These are phyloP conservation scores for Cryptosporidium sp. DNA, from an alignment of 169 alveolate genomes.

Conservation along the genomic window DNA sequence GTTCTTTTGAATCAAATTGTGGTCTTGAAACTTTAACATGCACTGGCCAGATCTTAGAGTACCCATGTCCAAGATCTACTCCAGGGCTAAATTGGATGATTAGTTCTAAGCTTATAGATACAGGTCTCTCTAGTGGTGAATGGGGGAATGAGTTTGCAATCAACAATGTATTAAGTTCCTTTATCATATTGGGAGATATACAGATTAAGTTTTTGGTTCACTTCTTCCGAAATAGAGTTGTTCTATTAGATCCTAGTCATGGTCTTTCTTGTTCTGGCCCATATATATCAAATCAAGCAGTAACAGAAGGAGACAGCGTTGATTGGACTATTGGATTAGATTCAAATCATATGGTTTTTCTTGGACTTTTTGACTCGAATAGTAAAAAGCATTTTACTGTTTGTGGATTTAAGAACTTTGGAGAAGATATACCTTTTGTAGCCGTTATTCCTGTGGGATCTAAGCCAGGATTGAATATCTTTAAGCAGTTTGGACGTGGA, in stretches of 20 bases:
- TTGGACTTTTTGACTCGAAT: slow-evolving; percentile 24
- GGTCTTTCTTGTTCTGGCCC: slow-evolving; percentile 51
- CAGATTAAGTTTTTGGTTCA: not conserved
- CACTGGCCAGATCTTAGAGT: slow-evolving; percentile 9
- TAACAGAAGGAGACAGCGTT: not conserved
- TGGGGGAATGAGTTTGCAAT: slow-evolving; percentile 1
- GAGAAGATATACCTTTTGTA: slow-evolving; percentile 2
- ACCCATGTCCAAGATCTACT: slow-evolving; percentile 61
- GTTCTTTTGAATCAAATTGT: slow-evolving; percentile 62
- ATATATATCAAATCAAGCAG: slow-evolving; percentile 16
- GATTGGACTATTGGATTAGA: slow-evolving; percentile 64
- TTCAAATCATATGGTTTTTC: slow-evolving; percentile 42
- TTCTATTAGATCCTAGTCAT: slow-evolving; percentile 18
- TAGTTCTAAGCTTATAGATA: slow-evolving; percentile 6
- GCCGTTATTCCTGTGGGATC: slow-evolving; percentile 29
- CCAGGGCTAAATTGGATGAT: slow-evolving; percentile 51
- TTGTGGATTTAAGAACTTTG: slow-evolving; percentile 35
- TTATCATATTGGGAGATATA: not conserved
- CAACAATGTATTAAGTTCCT: not conserved
- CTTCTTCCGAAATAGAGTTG: slow-evolving; percentile 46
- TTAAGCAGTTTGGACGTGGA: slow-evolving; percentile 54
- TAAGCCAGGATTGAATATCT: slow-evolving; percentile 1
- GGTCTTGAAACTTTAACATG: slow-evolving; percentile 29
- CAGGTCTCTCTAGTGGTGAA: slow-evolving; percentile 9
- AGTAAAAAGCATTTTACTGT: not conserved